These are phyloP conservation scores for Eragrostis tef DNA, from an alignment of 202 grass and related monocot genomes.

Conservation along the genomic window DNA sequence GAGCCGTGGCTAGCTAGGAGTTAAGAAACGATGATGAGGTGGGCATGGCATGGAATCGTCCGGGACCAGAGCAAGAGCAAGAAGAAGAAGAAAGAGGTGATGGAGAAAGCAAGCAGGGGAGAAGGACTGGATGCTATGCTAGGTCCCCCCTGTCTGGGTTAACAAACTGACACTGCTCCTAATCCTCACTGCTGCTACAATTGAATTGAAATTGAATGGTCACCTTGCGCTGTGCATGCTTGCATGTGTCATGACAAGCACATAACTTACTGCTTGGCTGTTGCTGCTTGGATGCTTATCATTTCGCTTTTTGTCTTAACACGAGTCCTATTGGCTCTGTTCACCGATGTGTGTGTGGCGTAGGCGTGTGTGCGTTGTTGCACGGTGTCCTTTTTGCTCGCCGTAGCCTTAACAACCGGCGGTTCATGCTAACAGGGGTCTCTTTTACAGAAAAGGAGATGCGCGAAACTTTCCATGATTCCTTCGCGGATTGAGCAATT, in stretches of 20 bases:
- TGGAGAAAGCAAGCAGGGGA: neutral
- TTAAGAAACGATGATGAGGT: conserved; percentile 30
- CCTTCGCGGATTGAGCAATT: neutral
- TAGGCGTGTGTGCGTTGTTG: neutral
- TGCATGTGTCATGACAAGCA: neutral
- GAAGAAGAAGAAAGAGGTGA: neutral
- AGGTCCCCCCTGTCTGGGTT: neutral
- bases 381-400: neutral
- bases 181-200: conserved; percentile 4
- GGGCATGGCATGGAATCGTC: neutral
- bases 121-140: neutral
- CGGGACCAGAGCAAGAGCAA: conserved; percentile 5
- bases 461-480: neutral
- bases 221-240: neutral
- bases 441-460: neutral
- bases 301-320: conserved; percentile 24
- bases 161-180: neutral
- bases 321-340: neutral
- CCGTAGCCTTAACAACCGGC: neutral
- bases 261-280: neutral
- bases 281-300: neutral
- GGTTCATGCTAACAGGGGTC: neutral
- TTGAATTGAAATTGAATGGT: conserved; percentile 16
- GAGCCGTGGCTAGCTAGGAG: neutral
- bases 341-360: neutral